Evolutionary conservation across 345 rosid genomes (phyloP), one percentile per base, ranked within the genome.

Genomic region (Aurinia saxatilis): DNA sequence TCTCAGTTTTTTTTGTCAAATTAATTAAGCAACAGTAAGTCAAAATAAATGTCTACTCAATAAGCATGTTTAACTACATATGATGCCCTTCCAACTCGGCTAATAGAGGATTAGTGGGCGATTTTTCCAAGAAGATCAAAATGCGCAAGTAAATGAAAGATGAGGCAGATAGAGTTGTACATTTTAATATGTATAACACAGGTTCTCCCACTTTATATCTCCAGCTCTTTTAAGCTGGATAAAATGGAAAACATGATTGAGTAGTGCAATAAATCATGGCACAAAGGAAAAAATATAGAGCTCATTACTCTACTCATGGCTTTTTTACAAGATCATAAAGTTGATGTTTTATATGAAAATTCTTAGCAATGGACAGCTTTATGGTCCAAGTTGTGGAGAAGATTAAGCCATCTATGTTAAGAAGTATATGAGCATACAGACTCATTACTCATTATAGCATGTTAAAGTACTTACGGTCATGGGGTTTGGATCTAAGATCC

Each of bases 401-500:
- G 11, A 15, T 40, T 15, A 16, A 10, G 31, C 42, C 57, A 25
- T n/a, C n/a, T n/a, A n/a, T n/a, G n/a, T n/a, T n/a, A n/a, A n/a
- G n/a, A n/a, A 17, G 9, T 16, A 16, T 44, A 3, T 10, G 7
- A 37, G 9, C 42, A n/a, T n/a, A n/a, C n/a, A n/a, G n/a, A n/a
- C n/a, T n/a, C n/a, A n/a, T n/a, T n/a, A n/a, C n/a, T n/a, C n/a
- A n/a, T n/a, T n/a, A n/a, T n/a, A n/a, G n/a, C n/a, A 34, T 10
- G 25, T 14, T 10, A 5, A 70, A 73, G 49, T 27, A 77, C 95
- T 82, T 74, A 93, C 99, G 10, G 90, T 87, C 88, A 87, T 81
- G 13, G 97, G 97, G 62, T 85, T 90, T 6, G 97, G 97, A 76
- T 90, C 95, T 83, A 93, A 77, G 72, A 93, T 80, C 38, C 80